Percentiles rank a stretch among this genome's conserved stretches.
Conservation (phyloP, 2,329 filamentous ascomycete species). For the Sporothrix protearum region DNA sequence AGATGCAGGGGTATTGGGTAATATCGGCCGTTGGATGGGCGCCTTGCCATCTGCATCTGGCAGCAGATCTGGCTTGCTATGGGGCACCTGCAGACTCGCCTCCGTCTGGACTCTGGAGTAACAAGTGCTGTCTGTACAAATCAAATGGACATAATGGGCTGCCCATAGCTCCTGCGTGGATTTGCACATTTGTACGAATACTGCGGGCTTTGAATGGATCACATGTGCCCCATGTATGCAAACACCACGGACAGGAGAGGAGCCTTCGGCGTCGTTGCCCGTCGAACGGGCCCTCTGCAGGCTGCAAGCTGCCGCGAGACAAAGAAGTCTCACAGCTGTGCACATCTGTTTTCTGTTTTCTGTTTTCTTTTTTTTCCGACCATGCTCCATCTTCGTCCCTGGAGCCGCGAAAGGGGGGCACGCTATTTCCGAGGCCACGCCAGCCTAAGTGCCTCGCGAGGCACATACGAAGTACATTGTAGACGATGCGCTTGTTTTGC, state of each 20-base stretch:
- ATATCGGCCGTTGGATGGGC: constrained; percentile 3
- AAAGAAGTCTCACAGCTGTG: background rate
- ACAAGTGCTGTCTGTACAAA: background rate
- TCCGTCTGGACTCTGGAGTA: no score
- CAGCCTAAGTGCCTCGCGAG: background rate
- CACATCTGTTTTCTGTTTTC: background rate
- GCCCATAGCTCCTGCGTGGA: background rate
- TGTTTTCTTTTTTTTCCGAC: background rate
- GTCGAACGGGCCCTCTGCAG: background rate
- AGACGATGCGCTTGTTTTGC: constrained; percentile 15
- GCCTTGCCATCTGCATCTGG: background rate
- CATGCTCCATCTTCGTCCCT: background rate
- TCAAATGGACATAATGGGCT: background rate
- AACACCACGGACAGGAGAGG: background rate
- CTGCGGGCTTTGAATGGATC: background rate
- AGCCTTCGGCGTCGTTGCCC: background rate
- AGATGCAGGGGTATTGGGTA: constrained; percentile 6
- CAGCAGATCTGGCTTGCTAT: background rate
- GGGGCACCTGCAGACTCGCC: background rate
- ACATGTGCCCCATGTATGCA: background rate
- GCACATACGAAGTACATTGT: no score
- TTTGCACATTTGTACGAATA: background rate
- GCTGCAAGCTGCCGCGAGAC: background rate
- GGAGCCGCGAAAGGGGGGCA: constrained; percentile 9
- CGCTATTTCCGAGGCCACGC: background rate